These are phyloP conservation scores for Metschnikowia cubensis DNA, from an alignment of 805 yeast species.

Conservation along the genomic window DNA sequence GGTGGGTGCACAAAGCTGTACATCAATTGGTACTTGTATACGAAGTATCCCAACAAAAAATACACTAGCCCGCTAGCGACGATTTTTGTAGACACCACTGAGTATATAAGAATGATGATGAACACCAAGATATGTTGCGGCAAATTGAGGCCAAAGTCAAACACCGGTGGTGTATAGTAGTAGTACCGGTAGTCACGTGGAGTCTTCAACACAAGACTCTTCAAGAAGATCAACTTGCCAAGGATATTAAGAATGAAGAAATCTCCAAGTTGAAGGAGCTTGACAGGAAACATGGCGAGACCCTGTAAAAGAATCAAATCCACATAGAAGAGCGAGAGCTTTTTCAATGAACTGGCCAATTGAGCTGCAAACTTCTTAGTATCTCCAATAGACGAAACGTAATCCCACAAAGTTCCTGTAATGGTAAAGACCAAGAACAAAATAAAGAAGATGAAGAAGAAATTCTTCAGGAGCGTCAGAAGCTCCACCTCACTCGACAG, in stretches of 20 bases:
- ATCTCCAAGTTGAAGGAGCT: constrained; percentile 54
- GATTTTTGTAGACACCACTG: constrained; percentile 59
- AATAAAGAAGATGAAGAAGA: constrained; percentile 57
- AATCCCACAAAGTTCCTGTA: constrained; percentile 60
- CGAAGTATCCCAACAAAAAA: constrained; percentile 53
- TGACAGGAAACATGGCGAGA: constrained; percentile 57
- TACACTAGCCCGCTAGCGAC: constrained; percentile 56
- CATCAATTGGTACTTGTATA: constrained; percentile 58
- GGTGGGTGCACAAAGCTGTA: constrained; percentile 62
- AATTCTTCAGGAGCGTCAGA: constrained; percentile 54
- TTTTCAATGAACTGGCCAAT: constrained; percentile 49
- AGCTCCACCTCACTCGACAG: constrained; percentile 59
- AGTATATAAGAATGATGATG: constrained; percentile 54
- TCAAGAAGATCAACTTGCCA: constrained; percentile 37
- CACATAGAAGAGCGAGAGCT: constrained; percentile 50
- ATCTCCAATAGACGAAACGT: constrained; percentile 52
- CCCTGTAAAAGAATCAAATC: constrained; percentile 70
- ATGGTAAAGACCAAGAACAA: constrained; percentile 58
- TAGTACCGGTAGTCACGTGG: constrained; percentile 50
- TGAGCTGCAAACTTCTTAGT: constrained; percentile 57
- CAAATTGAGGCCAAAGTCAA: constrained; percentile 57
- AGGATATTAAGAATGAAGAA: constrained; percentile 41
- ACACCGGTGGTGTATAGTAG: constrained; percentile 54
- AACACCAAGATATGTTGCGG: constrained; percentile 61
- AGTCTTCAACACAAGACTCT: constrained; percentile 39